Evolutionary conservation across 345 rosid species (phyloP).

Genomic region (Gossypium anomalum): DNA sequence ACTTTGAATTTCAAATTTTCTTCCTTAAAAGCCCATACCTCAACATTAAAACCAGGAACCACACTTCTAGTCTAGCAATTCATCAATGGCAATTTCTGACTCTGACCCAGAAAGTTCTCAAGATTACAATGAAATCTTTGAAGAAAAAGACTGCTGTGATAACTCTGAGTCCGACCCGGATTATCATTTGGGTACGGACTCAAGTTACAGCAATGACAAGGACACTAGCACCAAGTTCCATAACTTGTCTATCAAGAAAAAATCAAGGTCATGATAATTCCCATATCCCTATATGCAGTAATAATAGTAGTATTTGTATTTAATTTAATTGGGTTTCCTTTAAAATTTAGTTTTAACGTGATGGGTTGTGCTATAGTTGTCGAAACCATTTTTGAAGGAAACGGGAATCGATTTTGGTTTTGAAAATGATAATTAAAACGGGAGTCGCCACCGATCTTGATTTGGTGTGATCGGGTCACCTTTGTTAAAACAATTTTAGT

Average conservation of each 20-base stretch:
- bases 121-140: conserved; percentile 7
- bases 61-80: neutral
- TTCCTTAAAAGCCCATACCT: too few relatives aligned
- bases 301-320: neutral
- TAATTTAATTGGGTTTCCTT: neutral
- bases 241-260: conserved; percentile 27
- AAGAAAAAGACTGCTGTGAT: conserved; percentile 15
- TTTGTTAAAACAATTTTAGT: too few relatives aligned
- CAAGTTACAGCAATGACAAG: conserved; percentile 24
- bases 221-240: conserved; percentile 29
- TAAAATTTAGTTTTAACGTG: neutral
- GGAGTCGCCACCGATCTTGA: too few relatives aligned
- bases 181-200: conserved; percentile 31
- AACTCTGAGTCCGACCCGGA: conserved; percentile 26
- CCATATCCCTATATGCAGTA: neutral
- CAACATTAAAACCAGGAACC: neutral
- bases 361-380: neutral
- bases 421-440: too few relatives aligned
- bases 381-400: too few relatives aligned
- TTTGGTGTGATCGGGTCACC: too few relatives aligned
- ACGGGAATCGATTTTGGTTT: too few relatives aligned
- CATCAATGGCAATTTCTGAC: conserved; percentile 17
- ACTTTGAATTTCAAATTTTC: conserved; percentile 1
- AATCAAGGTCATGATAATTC: conserved; percentile 31
- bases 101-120: neutral